These are phyloP conservation scores for Nemania abortiva DNA, from an alignment of 2,329 filamentous ascomycete species.

Conservation along the genomic window DNA sequence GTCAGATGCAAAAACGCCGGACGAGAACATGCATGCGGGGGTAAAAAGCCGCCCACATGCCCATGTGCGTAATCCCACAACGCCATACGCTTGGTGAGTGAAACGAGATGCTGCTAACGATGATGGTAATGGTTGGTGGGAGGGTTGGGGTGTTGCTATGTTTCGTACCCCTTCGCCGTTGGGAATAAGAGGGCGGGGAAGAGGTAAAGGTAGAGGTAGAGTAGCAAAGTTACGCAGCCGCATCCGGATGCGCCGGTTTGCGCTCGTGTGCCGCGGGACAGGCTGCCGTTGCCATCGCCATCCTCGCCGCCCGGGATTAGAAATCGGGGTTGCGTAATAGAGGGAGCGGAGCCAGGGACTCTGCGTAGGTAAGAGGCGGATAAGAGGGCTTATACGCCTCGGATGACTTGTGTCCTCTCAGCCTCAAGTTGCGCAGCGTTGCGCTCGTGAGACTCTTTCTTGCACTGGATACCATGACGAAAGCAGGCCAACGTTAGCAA, in stretches of 20 bases:
- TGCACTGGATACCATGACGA: constrained; percentile 70
- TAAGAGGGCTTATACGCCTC: constrained; percentile 76
- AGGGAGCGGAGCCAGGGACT: not conserved
- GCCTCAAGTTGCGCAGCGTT: constrained; percentile 93
- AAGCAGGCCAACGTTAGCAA: constrained; percentile 53
- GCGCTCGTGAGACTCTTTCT: constrained; percentile 94
- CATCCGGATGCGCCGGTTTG: not conserved
- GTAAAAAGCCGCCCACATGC: constrained; percentile 22
- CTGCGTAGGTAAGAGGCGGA: constrained; percentile 1
- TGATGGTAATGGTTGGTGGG: constrained; percentile 4
- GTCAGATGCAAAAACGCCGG: constrained; percentile 1
- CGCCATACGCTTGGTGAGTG: constrained; percentile 32
- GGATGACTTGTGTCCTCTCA: constrained; percentile 94
- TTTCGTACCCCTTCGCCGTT: constrained; percentile 1
- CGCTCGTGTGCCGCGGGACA: not conserved
- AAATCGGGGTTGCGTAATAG: not conserved
- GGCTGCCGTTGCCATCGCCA: not conserved
- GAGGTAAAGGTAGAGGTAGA: not conserved
- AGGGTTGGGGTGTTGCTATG: not conserved
- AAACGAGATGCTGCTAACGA: constrained; percentile 24
- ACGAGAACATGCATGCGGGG: constrained; percentile 17
- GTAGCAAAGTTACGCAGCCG: not conserved
- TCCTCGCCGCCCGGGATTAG: not conserved
- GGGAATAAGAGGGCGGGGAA: not conserved
- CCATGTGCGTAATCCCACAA: constrained; percentile 23